These are phyloP conservation scores for Strigomonas culicis DNA, from an alignment of 208 protist genomes.

Conservation along the genomic window DNA sequence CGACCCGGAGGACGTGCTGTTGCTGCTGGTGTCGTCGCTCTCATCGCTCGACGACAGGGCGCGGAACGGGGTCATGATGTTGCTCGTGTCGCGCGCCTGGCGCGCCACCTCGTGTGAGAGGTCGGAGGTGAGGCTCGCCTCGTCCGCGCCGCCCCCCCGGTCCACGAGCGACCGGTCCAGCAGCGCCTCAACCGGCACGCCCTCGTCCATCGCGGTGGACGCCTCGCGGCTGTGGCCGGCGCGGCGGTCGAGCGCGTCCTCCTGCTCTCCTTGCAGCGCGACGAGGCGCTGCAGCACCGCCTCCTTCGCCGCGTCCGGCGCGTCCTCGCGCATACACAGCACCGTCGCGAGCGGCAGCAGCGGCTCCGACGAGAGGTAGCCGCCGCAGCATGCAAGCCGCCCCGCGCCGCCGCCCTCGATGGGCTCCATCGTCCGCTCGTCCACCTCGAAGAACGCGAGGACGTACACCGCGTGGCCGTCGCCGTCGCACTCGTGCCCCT, in stretches of 20 bases:
- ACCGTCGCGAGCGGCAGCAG: conserved; percentile 79
- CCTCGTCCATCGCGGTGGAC: conserved; percentile 5
- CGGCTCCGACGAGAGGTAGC: conserved; percentile 51
- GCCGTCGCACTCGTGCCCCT: conserved; percentile 52
- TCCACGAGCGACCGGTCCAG: conserved; percentile 17
- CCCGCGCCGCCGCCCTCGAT: conserved; percentile 17
- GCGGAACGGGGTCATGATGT: conserved; percentile 27
- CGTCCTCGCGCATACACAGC: conserved; percentile 44
- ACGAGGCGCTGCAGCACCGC: conserved; percentile 66
- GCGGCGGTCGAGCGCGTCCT: conserved; percentile 27
- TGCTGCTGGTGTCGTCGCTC: background rate
- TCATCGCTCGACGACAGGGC: background rate
- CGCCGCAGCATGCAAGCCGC: conserved; percentile 59
- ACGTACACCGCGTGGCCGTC: conserved; percentile 42
- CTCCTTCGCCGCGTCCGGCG: conserved; percentile 53
- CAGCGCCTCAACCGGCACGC: conserved; percentile 1
- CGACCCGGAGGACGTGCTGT: background rate
- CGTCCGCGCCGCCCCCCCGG: background rate
- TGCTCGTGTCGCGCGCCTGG: conserved; percentile 24
- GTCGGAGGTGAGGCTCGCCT: conserved; percentile 3
- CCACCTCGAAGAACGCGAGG: conserved; percentile 71
- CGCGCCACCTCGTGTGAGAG: conserved; percentile 28
- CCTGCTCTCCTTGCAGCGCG: conserved; percentile 67
- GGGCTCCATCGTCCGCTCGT: conserved; percentile 34
- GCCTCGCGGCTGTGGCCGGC: background rate